Conservation (phyloP, 2,329 filamentous ascomycete species). For the Capronia epimyces region DNA sequence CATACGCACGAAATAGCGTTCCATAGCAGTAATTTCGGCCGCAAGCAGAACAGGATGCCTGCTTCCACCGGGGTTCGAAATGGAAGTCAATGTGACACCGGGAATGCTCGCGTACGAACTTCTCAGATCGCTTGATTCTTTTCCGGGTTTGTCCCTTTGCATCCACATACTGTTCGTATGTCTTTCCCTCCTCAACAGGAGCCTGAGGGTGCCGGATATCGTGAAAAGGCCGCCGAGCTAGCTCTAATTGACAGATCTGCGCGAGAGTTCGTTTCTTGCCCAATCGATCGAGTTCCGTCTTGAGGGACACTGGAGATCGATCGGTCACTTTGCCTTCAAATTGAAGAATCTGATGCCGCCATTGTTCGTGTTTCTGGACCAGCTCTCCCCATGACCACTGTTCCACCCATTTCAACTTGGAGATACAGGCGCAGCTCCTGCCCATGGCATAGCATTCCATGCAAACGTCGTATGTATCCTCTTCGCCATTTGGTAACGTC, state of each 20-base stretch:
- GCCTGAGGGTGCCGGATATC: constrained; percentile 63
- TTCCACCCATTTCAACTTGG: constrained; percentile 81
- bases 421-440: constrained; percentile 82
- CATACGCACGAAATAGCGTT: constrained; percentile 84
- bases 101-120: constrained; percentile 47
- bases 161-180: constrained; percentile 44
- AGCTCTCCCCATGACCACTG: constrained; percentile 84
- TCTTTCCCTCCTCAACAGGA: constrained; percentile 37
- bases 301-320: constrained; percentile 63
- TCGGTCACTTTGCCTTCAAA: constrained; percentile 64
- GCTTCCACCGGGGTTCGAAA: constrained; percentile 75
- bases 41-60: constrained; percentile 75
- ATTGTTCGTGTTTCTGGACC: constrained; percentile 69
- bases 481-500: constrained; percentile 61
- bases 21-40: constrained; percentile 82
- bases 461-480: constrained; percentile 88
- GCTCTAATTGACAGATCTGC: constrained; percentile 88
- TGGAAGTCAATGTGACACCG: constrained; percentile 79
- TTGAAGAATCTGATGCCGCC: constrained; percentile 71
- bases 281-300: constrained; percentile 60
- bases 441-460: constrained; percentile 99
- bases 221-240: constrained; percentile 72
- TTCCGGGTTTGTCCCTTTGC: constrained; percentile 61
- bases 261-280: constrained; percentile 71
- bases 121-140: constrained; percentile 57